Base-by-base conservation (phyloP, 1,284 basidiomycete species). In the Ceratobasidium papillatum region DNA sequence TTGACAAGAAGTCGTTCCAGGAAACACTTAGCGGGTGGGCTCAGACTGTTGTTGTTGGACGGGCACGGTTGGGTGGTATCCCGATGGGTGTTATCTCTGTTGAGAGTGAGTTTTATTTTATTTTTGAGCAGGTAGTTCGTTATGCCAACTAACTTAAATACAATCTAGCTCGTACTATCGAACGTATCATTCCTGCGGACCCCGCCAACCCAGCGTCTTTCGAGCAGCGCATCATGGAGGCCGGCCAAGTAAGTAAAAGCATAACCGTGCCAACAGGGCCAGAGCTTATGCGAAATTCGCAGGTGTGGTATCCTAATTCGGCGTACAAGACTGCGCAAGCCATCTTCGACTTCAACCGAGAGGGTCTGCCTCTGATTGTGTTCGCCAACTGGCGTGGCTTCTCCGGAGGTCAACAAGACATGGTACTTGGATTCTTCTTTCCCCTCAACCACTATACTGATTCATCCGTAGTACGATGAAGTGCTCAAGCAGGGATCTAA, bases 371-470 rank as follows among this genome's bases (percentile, higher is more conserved):
- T 3, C 87, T 99, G 77, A 95, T 99, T 83, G 97, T 99, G 83
- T 98, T 99, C 80, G 98, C 98, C 77, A 99, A 99, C 87, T 99
- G 98, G 96, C 95, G 98, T 87, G 98, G 98, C 47, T 99, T 99
- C 91, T 99, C 98, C 30, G 98, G 98, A 78, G 98, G 98, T 80
- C 96, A 98, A 84, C 95, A 98, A 83, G 96, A 98, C 84, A 98
- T 98, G 96, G 86, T 87, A 80, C 75, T 82, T 82, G 73, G 77
- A 79, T 12, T 75, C 78, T 62, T 25, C 14, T 51, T 41, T 54
- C 27, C 17, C n/a, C 1, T 12, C n/a, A 27, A 45, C 58, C 47
- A 22, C 49, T 17, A 47, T 38, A 30, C 59, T 75, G 17, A 69
- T 45, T 17, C 9, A 30, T 43, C 19, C 30, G 11, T 71, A 85